These are phyloP conservation scores for Trypanosoma scelopori DNA, from an alignment of 208 protist species.

Conservation along the genomic window DNA sequence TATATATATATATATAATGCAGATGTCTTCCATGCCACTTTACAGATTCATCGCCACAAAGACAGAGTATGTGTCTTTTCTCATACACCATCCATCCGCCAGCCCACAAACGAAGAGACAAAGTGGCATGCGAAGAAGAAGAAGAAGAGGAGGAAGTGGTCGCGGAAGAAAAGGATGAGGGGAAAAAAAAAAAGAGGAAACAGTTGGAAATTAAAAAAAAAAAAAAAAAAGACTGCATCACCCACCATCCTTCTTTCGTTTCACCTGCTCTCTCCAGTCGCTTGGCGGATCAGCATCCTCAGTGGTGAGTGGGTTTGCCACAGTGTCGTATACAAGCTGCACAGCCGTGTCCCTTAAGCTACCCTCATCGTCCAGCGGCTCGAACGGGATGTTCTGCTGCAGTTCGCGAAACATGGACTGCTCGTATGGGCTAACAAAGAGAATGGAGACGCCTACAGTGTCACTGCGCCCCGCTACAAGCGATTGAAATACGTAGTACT, in stretches of 20 bases:
- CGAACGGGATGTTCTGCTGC: conserved; percentile 65
- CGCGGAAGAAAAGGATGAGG: too few species aligned
- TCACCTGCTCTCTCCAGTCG: conserved; percentile 74
- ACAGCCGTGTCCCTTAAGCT: conserved; percentile 63
- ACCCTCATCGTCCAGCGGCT: conserved; percentile 59
- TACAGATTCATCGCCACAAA: too few species aligned
- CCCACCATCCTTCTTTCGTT: conserved; percentile 39
- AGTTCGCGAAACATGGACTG: conserved; percentile 51
- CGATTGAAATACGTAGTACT: conserved; percentile 88
- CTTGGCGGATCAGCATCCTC: conserved; percentile 74
- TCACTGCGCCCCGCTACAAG: conserved; percentile 76
- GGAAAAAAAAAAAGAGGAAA: conserved; percentile 10
- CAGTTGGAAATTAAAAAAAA: conserved; percentile 3
- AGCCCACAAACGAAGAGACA: conserved; percentile 7
- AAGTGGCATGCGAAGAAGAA: conserved; percentile 17
- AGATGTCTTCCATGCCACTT: too few species aligned
- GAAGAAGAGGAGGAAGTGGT: conserved; percentile 21
- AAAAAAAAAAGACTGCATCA: not conserved
- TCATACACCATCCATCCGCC: not conserved
- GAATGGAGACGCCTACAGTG: conserved; percentile 80
- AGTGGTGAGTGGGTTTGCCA: conserved; percentile 55
- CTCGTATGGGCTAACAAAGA: conserved; percentile 63
- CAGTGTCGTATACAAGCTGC: conserved; percentile 83
- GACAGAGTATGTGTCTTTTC: too few species aligned
- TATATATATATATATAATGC: too few species aligned